Conservation (phyloP, 129 eudicot genomes). For the Ambrosia trifida region DNA sequence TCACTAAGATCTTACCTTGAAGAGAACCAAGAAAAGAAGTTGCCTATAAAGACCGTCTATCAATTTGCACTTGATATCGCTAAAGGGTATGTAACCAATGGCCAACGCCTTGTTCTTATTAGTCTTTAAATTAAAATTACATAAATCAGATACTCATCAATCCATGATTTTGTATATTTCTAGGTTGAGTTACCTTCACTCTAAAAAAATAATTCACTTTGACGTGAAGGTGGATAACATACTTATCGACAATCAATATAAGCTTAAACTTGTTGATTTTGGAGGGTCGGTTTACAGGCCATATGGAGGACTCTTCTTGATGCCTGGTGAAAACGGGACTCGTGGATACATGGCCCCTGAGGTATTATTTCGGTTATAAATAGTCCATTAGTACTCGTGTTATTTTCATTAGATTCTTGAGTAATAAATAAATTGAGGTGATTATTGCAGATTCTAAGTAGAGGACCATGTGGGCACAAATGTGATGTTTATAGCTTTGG, state of each 20-base stretch:
- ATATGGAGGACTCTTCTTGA: constrained; percentile 27
- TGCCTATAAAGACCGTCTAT: constrained; percentile 30
- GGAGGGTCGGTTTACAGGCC: constrained; percentile 40
- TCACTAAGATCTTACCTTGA: constrained; percentile 35
- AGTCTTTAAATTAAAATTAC: neutral
- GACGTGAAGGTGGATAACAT: constrained; percentile 48
- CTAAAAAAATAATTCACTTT: constrained; percentile 50
- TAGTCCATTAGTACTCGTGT: neutral
- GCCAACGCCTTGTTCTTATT: neutral
- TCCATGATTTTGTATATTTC: neutral
- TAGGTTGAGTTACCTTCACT: constrained; percentile 59
- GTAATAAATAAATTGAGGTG: neutral
- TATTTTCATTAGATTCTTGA: neutral
- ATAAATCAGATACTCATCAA: neutral
- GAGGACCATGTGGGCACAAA: constrained; percentile 34
- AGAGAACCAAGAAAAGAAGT: constrained; percentile 29
- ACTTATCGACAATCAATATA: no score
- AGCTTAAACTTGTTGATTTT: constrained; percentile 16
- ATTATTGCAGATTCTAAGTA: constrained; percentile 33
- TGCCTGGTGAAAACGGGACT: constrained; percentile 51
- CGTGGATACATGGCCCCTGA: constrained; percentile 68
- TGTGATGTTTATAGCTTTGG: constrained; percentile 47
- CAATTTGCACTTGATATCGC: constrained; percentile 43
- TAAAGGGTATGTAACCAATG: constrained; percentile 35
- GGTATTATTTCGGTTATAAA: constrained; percentile 26